Evolutionary conservation across 148 eudicot genomes (phyloP), one percentile per base, ranked within the genome.

Genomic region (Limonium bicolor): DNA sequence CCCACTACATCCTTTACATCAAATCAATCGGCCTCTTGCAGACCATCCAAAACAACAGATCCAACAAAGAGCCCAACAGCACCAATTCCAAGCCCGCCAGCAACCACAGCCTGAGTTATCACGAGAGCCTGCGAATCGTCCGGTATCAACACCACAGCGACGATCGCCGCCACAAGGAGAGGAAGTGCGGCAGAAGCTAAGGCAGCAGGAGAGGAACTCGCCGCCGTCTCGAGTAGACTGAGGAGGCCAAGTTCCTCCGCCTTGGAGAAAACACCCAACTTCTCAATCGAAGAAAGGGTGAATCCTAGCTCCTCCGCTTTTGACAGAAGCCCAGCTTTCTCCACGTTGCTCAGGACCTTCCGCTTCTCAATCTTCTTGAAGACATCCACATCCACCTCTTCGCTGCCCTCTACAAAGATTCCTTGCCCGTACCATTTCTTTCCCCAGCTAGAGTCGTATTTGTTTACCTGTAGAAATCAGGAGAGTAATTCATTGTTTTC

Each of bases 381-480:
- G 6, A 90, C 95, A 36, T 90, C 99, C 0, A 90, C 77, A 43
- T 80, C 80, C 0, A 77, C 61, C 0, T 72, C 72, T 63, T 90
- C 94, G 27, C 93, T 69, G 7, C 85, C 85, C 66, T 90, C 99
- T 29, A 43, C 69, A 49, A 90, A 90, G 0, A 90, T 5, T 17
- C 99, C 99, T 6, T 92, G 87, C 13, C 99, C 99, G 23, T 70
- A 90, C 95, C 95, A 90, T 43, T 84, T 13, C 22, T 90, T 90
- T 34, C 71, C 46, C 99, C 99, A 90, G 3, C 16, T 33, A 0
- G 60, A 25, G 25, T 84, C 99, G 50, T 70, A 90, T 46, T 81
- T 90, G 68, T 90, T 67, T 64, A 88, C 94, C 97, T 88, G 76
- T 44, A 45, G 10, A 31, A 51, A 20, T 12, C 5, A 16, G 18